phyloP scores from a whole-genome alignment of 139 green algal genomes.

The Desmodesmus armatus region DNA sequence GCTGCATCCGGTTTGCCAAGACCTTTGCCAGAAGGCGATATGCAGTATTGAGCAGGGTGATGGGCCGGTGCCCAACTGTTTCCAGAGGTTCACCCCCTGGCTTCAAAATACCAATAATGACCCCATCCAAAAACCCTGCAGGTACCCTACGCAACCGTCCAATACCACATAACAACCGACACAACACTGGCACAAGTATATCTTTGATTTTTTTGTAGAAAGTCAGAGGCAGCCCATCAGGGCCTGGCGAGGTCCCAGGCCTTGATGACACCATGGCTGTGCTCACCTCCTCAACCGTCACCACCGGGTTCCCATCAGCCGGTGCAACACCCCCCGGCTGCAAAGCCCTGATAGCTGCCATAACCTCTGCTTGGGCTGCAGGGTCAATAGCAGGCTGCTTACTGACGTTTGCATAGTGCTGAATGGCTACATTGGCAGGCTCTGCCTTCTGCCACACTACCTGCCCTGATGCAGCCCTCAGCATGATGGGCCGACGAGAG shows the following conservation, averaged over 20 bases:
- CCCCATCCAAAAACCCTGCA: conserved; percentile 40
- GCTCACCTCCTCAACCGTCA: background rate
- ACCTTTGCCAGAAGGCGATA: conserved; percentile 48
- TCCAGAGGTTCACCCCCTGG: background rate
- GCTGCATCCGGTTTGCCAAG: conserved; percentile 18
- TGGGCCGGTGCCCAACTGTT: conserved; percentile 50
- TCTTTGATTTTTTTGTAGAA: background rate
- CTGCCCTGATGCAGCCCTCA: background rate
- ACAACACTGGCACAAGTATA: background rate
- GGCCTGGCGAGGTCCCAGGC: background rate
- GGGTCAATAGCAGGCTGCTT: background rate
- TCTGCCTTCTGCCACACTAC: background rate
- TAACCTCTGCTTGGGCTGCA: background rate
- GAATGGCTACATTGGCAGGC: background rate
- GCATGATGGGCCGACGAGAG: background rate
- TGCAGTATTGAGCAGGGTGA: conserved; percentile 54
- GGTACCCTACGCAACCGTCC: background rate
- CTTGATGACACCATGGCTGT: background rate
- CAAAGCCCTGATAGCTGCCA: background rate
- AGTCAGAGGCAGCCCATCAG: conserved; percentile 19
- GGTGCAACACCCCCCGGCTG: background rate
- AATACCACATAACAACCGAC: background rate
- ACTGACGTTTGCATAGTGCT: background rate
- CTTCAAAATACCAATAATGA: conserved; percentile 50
- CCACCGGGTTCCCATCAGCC: background rate